These are phyloP conservation scores for Gossypium aridum DNA, from an alignment of 441 rosid genomes.

Conservation along the genomic window DNA sequence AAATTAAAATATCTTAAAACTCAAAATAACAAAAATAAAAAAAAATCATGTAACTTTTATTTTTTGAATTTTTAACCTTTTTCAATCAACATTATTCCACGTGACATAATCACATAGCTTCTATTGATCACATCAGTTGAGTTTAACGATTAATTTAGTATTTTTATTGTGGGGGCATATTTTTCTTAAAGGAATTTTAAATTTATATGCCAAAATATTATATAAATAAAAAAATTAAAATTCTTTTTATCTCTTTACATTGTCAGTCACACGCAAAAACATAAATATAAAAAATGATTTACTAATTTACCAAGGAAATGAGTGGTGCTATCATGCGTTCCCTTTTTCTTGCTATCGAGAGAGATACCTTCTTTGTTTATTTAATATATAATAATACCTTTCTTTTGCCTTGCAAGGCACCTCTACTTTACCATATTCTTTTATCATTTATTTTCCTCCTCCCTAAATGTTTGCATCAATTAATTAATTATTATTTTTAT, in stretches of 20 bases:
- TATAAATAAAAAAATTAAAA: not conserved
- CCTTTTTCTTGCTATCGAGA: not conserved
- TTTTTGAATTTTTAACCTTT: too few species aligned
- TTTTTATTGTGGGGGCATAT: too few species aligned
- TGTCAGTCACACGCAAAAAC: not conserved
- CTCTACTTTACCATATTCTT: not conserved
- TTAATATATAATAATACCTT: not conserved
- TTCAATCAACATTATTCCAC: too few species aligned
- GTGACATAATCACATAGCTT: too few species aligned
- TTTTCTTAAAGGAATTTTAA: too few species aligned
- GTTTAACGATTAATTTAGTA: too few species aligned
- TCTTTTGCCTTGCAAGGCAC: not conserved
- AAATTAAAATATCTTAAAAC: too few species aligned
- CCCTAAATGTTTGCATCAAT: not conserved
- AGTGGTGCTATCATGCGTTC: not conserved
- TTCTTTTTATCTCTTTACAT: not conserved
- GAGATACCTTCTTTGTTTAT: not conserved
- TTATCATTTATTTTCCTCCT: not conserved
- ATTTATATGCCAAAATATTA: too few species aligned
- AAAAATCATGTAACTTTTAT: too few species aligned
- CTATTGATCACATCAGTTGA: too few species aligned
- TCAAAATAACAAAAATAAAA: too few species aligned
- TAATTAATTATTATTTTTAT: not conserved
- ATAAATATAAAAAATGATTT: not conserved
- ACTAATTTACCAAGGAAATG: not conserved